Evolutionary conservation across 1,139 yeast species (phyloP).

Genomic region (Geotrichum australiense): DNA sequence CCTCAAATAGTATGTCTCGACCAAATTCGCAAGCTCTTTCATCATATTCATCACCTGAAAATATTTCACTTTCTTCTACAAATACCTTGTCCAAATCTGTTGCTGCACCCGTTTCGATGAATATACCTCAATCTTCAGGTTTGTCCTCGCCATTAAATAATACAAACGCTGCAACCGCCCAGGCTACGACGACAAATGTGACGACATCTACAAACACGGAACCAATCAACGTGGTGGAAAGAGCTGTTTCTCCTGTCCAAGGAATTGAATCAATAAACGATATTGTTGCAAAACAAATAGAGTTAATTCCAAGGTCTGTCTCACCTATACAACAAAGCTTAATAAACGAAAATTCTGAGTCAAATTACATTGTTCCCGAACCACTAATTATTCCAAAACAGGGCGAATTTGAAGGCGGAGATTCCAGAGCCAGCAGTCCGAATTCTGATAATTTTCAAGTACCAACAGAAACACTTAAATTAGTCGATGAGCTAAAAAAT

Average conservation of each 20-base stretch:
- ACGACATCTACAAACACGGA: no score
- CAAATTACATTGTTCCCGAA: neutral
- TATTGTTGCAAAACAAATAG: no score
- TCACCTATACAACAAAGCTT: slow-evolving; percentile 6
- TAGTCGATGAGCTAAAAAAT: slow-evolving; percentile 6
- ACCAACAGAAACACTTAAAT: slow-evolving; percentile 5
- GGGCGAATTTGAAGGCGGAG: neutral
- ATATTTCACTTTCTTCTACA: slow-evolving; percentile 4
- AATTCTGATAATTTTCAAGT: neutral
- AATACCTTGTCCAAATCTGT: slow-evolving; percentile 1
- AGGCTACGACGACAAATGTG: no score
- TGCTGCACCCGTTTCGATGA: no score
- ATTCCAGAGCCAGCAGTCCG: no score
- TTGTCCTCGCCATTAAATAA: no score
- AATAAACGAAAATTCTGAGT: neutral
- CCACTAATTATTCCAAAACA: slow-evolving; percentile 1
- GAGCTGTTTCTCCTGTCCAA: no score
- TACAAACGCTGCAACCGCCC: no score
- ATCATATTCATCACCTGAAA: slow-evolving; percentile 11
- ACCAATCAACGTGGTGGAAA: no score
- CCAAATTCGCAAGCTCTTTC: slow-evolving; percentile 13
- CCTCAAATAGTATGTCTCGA: slow-evolving; percentile 13
- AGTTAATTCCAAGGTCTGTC: neutral
- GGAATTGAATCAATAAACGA: no score
- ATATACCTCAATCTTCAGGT: no score